Base-by-base conservation (phyloP, 2,329 filamentous ascomycete species). In the Peltaster fructicola region DNA sequence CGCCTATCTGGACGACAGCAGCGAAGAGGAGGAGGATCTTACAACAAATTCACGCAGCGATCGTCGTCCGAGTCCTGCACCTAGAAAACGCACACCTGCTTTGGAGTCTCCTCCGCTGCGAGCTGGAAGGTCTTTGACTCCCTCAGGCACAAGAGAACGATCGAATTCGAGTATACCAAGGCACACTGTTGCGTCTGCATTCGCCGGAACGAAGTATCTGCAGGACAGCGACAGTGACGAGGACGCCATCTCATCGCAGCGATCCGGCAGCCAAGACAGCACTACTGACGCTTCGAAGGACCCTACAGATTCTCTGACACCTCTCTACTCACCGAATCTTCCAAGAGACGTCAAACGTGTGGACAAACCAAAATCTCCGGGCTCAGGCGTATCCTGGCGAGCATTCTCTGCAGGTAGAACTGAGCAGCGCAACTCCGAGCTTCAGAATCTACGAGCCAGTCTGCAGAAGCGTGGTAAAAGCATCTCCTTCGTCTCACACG, bases 131-230 rank as follows among this genome's bases (percentile, higher is more conserved):
- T 41, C 42, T 4, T 24, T 27, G 14, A 42, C 42, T 12, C 42
- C 41, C 7, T 30, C 30, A 9, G 41, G 40, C 10, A 30, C 31
- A 11, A 31, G 35, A 19, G 32, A 31, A 14, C 17, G 28, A n/a
- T n/a, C 24, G 13, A 29, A 28, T 10, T 31, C 38, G 13, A 27
- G 30, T 14, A 27, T 30, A 25, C 37, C 41, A 5, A 30, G 31
- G n/a, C 43, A 47, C 27, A 47, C 44, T 10, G 44, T 47, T 7
- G 44, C 44, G 7, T 45, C 42, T 20, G 33, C 44, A 7, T 48
- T 48, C 23, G 44, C 44, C n/a, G 44, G 44, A 20, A 48, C 44
- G 30, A 48, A 48, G 35, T 48, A 48, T 30, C 28, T 48, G 31
- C 37, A 48, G 25, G 44, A 48, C 35, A 45, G 42, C 24, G 40